Evolutionary conservation across 2,329 filamentous ascomycete species (phyloP).

Genomic region (Gaeumannomyces sp.): DNA sequence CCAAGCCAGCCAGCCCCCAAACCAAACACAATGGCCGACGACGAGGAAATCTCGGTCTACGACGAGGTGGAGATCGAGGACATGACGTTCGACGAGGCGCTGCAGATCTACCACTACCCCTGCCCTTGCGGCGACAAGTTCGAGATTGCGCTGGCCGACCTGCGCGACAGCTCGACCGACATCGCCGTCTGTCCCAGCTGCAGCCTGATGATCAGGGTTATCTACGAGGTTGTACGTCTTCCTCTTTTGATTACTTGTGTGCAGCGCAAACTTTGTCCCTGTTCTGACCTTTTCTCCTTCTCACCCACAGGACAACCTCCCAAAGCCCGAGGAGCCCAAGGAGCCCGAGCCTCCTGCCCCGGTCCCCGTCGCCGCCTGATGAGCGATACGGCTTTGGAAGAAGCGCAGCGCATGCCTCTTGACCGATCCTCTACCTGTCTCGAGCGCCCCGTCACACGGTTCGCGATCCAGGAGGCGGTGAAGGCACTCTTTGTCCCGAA

Average conservation of each 20-base stretch:
- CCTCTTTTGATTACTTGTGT: not conserved
- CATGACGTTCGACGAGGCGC: constrained; percentile 79
- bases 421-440: not conserved
- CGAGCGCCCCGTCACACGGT: not conserved
- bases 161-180: constrained; percentile 76
- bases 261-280: too few relatives aligned
- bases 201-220: constrained; percentile 92
- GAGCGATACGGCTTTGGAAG: not conserved
- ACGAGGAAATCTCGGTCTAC: constrained; percentile 68
- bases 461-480: not conserved
- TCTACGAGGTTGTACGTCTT: constrained; percentile 71
- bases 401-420: not conserved
- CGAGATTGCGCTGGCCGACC: constrained; percentile 77
- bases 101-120: constrained; percentile 91
- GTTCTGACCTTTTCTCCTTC: not conserved
- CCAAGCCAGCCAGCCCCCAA: not conserved
- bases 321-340: constrained; percentile 23
- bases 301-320: not conserved
- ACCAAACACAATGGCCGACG: constrained; percentile 49
- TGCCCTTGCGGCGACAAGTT: constrained; percentile 97
- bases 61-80: constrained; percentile 99
- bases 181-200: constrained; percentile 97
- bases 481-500: too few relatives aligned
- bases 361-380: constrained; percentile 35
- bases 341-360: constrained; percentile 25